A percentile compares a stretch with the other conserved stretches of the same genome.
phyloP scores from a whole-genome alignment of 2,329 filamentous ascomycete genomes.

The Fusarium anthophilum region DNA sequence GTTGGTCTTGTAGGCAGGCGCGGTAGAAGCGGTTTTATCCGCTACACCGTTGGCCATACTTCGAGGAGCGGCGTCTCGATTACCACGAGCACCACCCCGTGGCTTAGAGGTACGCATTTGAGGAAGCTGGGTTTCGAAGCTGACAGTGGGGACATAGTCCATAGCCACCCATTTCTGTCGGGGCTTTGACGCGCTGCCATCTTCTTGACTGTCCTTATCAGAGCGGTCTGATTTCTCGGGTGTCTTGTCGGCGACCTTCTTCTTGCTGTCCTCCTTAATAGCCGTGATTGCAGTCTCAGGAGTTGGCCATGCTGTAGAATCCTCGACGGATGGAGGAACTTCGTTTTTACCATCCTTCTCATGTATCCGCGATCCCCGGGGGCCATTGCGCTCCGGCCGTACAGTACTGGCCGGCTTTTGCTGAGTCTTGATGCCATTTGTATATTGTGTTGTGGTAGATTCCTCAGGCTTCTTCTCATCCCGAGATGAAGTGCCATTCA shows the following conservation, averaged over 20 bases:
- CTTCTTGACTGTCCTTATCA: slow-evolving; percentile 71
- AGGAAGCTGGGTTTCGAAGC: slow-evolving; percentile 85
- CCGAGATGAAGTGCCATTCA: slow-evolving; percentile 41
- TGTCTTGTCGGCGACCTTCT: slow-evolving; percentile 71
- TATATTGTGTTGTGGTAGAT: slow-evolving; percentile 29
- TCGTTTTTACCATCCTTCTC: slow-evolving; percentile 55
- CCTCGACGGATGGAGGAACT: slow-evolving; percentile 72
- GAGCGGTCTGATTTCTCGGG: slow-evolving; percentile 69
- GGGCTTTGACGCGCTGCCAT: slow-evolving; percentile 54
- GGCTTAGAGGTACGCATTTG: slow-evolving; percentile 59
- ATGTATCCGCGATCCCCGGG: slow-evolving; percentile 56
- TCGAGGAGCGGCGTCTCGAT: slow-evolving; percentile 49
- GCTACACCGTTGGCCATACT: slow-evolving; percentile 46
- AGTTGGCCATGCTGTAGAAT: slow-evolving; percentile 88
- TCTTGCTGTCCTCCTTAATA: slow-evolving; percentile 71
- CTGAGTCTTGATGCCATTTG: slow-evolving; percentile 53
- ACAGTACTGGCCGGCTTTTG: slow-evolving; percentile 55
- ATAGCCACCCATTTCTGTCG: slow-evolving; percentile 84
- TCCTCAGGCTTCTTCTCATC: slow-evolving; percentile 57
- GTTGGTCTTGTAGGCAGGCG: slow-evolving; percentile 44
- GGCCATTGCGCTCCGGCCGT: slow-evolving; percentile 54
- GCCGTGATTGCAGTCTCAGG: slow-evolving; percentile 77
- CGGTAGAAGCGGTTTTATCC: slow-evolving; percentile 51
- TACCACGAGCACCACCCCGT: slow-evolving; percentile 59
- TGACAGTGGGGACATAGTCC: slow-evolving; percentile 83